phyloP scores from a whole-genome alignment of 2,329 filamentous ascomycete genomes.

The Claviceps citrina region DNA sequence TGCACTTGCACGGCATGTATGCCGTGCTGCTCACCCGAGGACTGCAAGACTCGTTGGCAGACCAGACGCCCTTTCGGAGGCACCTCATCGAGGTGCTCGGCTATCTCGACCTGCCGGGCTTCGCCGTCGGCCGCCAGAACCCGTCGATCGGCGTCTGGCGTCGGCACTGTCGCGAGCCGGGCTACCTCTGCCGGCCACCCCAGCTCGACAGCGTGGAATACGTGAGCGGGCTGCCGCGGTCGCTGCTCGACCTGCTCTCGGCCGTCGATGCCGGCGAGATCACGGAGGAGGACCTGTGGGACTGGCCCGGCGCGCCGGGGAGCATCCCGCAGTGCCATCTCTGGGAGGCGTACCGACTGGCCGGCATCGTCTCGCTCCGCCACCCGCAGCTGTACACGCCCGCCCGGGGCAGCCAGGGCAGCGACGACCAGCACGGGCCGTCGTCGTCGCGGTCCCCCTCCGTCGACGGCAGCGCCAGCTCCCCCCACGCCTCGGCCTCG shows the following conservation, averaged over 20 bases:
- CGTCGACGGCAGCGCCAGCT: not conserved
- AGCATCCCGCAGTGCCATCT: constrained; percentile 1
- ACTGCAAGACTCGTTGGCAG: not conserved
- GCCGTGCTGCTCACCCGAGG: not conserved
- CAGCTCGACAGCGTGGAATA: constrained; percentile 2
- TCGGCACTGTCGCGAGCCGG: constrained; percentile 2
- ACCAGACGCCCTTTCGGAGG: not conserved
- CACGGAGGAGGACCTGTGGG: constrained; percentile 2
- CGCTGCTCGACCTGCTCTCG: constrained; percentile 1
- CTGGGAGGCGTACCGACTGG: constrained; percentile 1
- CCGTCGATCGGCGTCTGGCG: constrained; percentile 1
- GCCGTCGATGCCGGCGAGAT: not conserved
- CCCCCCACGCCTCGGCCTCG: too few species aligned
- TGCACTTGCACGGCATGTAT: constrained; percentile 3
- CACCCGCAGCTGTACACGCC: not conserved
- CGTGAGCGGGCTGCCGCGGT: constrained; percentile 1
- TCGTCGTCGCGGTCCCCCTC: not conserved
- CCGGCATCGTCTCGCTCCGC: constrained; percentile 1
- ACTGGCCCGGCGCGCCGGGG: constrained; percentile 1
- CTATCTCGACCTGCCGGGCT: constrained; percentile 1
- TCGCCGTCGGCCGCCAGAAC: constrained; percentile 1
- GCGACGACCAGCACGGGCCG: too few species aligned
- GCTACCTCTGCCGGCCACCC: constrained; percentile 1
- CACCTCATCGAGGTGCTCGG: constrained; percentile 1
- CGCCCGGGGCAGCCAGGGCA: not conserved